phyloP scores from a whole-genome alignment of 768 basidiomycete genomes.

The Plicaturopsis crispa region DNA sequence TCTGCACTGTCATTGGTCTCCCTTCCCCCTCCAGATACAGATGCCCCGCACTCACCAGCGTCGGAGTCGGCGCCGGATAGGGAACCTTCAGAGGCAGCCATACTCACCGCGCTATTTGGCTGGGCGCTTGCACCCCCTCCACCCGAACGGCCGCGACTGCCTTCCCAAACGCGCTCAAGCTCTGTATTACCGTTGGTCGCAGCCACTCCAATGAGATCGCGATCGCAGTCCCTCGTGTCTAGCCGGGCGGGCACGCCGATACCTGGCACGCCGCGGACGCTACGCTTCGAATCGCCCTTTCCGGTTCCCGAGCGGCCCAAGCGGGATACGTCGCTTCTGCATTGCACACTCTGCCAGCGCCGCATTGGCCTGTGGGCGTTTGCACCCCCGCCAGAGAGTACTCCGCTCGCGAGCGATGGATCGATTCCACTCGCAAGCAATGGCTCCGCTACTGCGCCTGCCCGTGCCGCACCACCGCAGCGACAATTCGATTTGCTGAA shows the following conservation, averaged over 20 bases:
- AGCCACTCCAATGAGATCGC: conserved; percentile 19
- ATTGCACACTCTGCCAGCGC: conserved; percentile 69
- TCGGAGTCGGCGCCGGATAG: background rate
- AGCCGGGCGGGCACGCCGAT: conserved; percentile 19
- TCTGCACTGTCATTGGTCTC: conserved; percentile 29
- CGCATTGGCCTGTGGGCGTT: conserved; percentile 78
- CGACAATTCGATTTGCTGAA: conserved; percentile 68
- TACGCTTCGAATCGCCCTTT: background rate
- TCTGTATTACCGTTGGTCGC: conserved; percentile 11
- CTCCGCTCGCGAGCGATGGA: conserved; percentile 2
- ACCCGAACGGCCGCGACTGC: conserved; percentile 5
- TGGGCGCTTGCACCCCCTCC: conserved; percentile 32
- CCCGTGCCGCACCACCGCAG: conserved; percentile 20
- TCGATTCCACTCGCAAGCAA: conserved; percentile 12
- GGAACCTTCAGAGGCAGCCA: conserved; percentile 29
- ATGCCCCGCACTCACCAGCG: background rate
- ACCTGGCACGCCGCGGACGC: background rate
- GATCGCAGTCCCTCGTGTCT: conserved; percentile 22
- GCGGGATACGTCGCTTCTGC: conserved; percentile 46
- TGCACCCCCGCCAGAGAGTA: conserved; percentile 17
- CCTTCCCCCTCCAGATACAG: conserved; percentile 9
- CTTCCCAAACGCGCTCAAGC: conserved; percentile 16
- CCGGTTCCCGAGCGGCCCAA: background rate
- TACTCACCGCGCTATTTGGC: conserved; percentile 39
- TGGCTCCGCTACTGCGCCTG: conserved; percentile 17